Evolutionary conservation across 768 basidiomycete genomes (phyloP).

Genomic region (Tulasnella sp.): DNA sequence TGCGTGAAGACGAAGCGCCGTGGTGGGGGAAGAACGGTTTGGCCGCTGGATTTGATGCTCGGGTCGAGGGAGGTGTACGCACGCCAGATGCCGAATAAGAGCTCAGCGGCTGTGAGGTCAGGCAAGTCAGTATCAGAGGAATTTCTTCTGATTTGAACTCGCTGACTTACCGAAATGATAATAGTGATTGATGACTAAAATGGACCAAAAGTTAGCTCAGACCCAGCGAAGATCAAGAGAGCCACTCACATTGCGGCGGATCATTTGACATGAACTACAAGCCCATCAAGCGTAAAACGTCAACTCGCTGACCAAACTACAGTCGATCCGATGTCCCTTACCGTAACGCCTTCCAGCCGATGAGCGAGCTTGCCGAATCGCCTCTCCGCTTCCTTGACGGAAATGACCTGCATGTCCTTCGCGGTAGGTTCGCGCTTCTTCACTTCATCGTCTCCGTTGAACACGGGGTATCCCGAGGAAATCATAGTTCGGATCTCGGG

Average conservation of each 20-base stretch:
- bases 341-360: conserved; percentile 55
- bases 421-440: conserved; percentile 59
- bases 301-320: conserved; percentile 30
- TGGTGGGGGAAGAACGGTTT: conserved; percentile 59
- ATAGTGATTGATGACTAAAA: conserved; percentile 70
- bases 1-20: conserved; percentile 69
- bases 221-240: not conserved
- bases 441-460: conserved; percentile 43
- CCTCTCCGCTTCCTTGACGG: conserved; percentile 47
- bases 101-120: conserved; percentile 50
- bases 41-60: conserved; percentile 49
- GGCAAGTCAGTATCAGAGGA: not conserved
- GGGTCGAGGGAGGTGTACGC: conserved; percentile 77
- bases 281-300: conserved; percentile 35
- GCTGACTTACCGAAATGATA: conserved; percentile 53
- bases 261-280: conserved; percentile 81
- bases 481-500: conserved; percentile 60
- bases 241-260: conserved; percentile 59
- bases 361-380: conserved; percentile 66
- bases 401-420: conserved; percentile 67
- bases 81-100: conserved; percentile 87
- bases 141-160: not conserved
- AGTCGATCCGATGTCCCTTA: conserved; percentile 15
- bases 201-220: not conserved
- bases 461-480: conserved; percentile 53